Base-by-base conservation (phyloP, 768 basidiomycete genomes). In the Kondoa subrosea region DNA sequence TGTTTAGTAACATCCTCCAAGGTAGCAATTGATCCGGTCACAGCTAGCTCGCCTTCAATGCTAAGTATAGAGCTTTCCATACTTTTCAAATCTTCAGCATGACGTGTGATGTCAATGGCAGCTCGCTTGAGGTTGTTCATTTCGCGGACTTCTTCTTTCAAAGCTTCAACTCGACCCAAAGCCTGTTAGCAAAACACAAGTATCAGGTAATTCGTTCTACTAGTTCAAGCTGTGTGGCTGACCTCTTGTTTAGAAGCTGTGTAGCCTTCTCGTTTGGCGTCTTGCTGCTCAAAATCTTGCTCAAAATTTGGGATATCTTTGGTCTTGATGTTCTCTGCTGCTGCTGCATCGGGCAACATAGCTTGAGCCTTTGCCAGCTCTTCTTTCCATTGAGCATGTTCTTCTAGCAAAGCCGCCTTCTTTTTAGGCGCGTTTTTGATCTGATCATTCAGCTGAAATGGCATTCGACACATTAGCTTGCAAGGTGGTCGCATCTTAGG, bases 21-120 rank as follows among this genome's bases (percentile, higher is more conserved):
- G 1, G 91, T 91, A 77, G 85, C 88, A 16, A 83, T 82, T 34
- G 86, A 87, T 1, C 91, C 92, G 1, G 85, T 85, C 4, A 81
- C 77, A 25, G 81, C 78, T 17, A 99, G 81, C 60, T 87, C 84
- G 60, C 78, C 78, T 76, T 95, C 89, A 58, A 91, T 78, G 60
- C 80, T 78, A 8, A 76, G 70, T 58, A 87, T 82, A 50, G 91
- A 88, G 56, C 81, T 78, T 65, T 81, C 80, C 21, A 89, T 80
- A 56, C 77, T 76, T 33, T 73, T 73, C 26, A 73, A 68, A 61
- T 80, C 80, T 21, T 70, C 56, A 65, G 82, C 82, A 25, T 85
- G 79, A 62, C 85, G 83, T 1, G 81, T 77, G 56, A 89, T 80
- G 1, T 81, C 83, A 40, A 75, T 76, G 0, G 85, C 83, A 66